These are phyloP conservation scores for Fomitopsis betulina DNA, from an alignment of 1,284 basidiomycete species.

Conservation along the genomic window DNA sequence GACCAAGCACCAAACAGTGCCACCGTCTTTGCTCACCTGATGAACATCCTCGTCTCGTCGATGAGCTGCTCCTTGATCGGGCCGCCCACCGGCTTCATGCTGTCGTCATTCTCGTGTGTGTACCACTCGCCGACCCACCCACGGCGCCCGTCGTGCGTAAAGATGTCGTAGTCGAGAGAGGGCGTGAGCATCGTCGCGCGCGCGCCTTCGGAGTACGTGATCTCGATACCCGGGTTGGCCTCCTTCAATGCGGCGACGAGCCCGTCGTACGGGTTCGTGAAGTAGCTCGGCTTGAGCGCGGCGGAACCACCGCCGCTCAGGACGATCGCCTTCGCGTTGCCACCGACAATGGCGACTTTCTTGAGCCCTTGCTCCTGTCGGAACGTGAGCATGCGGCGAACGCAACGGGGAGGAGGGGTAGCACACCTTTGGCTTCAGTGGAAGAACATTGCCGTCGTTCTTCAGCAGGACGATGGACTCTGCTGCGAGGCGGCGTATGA, in stretches of 20 bases:
- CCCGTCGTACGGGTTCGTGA: slow-evolving; percentile 68
- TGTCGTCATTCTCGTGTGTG: slow-evolving; percentile 51
- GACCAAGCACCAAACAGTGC: background rate
- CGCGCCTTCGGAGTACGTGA: slow-evolving; percentile 62
- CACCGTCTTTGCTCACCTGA: slow-evolving; percentile 34
- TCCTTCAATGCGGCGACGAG: slow-evolving; percentile 48
- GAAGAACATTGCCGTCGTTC: slow-evolving; percentile 59
- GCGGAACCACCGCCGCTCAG: slow-evolving; percentile 78
- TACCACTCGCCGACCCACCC: slow-evolving; percentile 66
- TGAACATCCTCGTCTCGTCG: slow-evolving; percentile 66
- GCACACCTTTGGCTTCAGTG: slow-evolving; percentile 41
- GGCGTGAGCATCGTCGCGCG: slow-evolving; percentile 54
- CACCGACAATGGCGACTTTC: slow-evolving; percentile 73
- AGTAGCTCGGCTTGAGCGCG: slow-evolving; percentile 67
- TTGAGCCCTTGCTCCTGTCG: slow-evolving; percentile 35
- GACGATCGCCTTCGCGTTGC: slow-evolving; percentile 66
- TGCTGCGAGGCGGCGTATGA: slow-evolving; percentile 61
- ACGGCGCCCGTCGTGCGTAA: slow-evolving; percentile 48
- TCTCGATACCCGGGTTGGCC: slow-evolving; percentile 39
- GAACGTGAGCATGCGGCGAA: background rate
- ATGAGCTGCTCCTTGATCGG: slow-evolving; percentile 43
- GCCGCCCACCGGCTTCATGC: slow-evolving; percentile 42
- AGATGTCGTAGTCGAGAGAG: slow-evolving; percentile 59
- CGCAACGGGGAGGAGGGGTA: background rate
- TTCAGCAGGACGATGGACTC: slow-evolving; percentile 73